Evolutionary conservation across 768 basidiomycete species (phyloP), one percentile per base, ranked within the genome.

Genomic region (Termitomyces sp.): DNA sequence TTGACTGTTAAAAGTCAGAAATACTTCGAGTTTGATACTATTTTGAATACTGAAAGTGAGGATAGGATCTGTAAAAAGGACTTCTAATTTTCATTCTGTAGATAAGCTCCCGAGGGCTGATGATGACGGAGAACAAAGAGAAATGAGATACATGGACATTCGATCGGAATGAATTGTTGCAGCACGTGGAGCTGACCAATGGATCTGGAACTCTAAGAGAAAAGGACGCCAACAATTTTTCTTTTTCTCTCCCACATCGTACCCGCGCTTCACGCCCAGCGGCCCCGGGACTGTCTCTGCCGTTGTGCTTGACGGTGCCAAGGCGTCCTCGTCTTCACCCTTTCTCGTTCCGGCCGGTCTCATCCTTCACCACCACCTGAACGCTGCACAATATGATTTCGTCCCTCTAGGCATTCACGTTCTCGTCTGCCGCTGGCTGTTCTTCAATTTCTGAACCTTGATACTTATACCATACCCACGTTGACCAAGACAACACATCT

Each of bases 361-460:
- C 60, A 58, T 42, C 59, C 54, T 60, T 63, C 67, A 70, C 63
- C 60, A 57, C 66, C 61, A 62, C 60, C 64, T 70, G 69, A 67
- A 72, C 71, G 69, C 66, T 67, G 70, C 71, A 65, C 73, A 70
- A 66, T 70, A 76, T 76, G 74, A 72, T 73, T 62, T 73, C 71
- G 67, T 73, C 74, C 67, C 68, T 75, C 56, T 78, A 77, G 41
- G 39, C 28, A 30, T 42, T 32, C 30, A 21, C 47, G 53, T 52
- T 56, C 44, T 53, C 52, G 61, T 58, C 69, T 58, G 66, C 66
- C 65, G 57, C 49, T 59, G 54, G 52, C 62, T 56, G 56, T 58
- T 43, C 25, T 43, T 44, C 25, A 56, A 49, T 49, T 37, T 39
- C 32, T 50, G 34, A 63, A 47, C 66, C 64, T 27, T 4, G 5